Evolutionary conservation across 192 early-diverging fungal species (phyloP).

Genomic region (Powellomyces hirtus): DNA sequence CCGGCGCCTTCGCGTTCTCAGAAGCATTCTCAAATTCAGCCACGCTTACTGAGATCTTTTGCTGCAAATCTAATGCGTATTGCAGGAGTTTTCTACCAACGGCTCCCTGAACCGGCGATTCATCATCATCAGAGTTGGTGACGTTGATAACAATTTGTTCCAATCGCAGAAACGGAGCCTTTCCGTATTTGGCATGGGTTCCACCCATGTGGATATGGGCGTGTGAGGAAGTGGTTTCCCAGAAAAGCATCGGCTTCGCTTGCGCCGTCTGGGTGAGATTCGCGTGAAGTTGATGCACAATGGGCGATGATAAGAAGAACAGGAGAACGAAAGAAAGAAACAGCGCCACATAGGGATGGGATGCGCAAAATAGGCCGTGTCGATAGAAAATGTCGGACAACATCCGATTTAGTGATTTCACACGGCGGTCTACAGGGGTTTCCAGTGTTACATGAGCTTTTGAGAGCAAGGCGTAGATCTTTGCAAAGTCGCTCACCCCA

Average conservation of each 20-base stretch:
- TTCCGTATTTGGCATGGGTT: conserved; percentile 26
- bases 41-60: conserved; percentile 18
- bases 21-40: conserved; percentile 12
- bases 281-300: conserved; percentile 36
- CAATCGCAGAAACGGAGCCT: conserved; percentile 26
- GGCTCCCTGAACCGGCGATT: neutral
- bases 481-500: too few species aligned
- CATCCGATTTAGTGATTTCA: neutral
- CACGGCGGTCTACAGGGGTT: neutral
- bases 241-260: conserved; percentile 31
- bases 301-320: conserved; percentile 56
- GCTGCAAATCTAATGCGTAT: conserved; percentile 34
- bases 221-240: conserved; percentile 41
- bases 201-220: conserved; percentile 27
- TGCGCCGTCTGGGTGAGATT: conserved; percentile 3
- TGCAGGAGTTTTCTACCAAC: conserved; percentile 7
- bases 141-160: conserved; percentile 43
- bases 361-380: conserved; percentile 64
- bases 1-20: neutral
- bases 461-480: too few species aligned
- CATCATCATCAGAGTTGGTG: neutral
- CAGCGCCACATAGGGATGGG: conserved; percentile 56
- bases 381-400: conserved; percentile 50
- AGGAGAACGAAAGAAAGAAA: conserved; percentile 53
- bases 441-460: too few species aligned